A percentile compares a stretch with the other conserved stretches of the same genome.
Evolutionary conservation across 2,329 filamentous ascomycete genomes (phyloP).

Genomic region (Canariomyces notabilis): DNA sequence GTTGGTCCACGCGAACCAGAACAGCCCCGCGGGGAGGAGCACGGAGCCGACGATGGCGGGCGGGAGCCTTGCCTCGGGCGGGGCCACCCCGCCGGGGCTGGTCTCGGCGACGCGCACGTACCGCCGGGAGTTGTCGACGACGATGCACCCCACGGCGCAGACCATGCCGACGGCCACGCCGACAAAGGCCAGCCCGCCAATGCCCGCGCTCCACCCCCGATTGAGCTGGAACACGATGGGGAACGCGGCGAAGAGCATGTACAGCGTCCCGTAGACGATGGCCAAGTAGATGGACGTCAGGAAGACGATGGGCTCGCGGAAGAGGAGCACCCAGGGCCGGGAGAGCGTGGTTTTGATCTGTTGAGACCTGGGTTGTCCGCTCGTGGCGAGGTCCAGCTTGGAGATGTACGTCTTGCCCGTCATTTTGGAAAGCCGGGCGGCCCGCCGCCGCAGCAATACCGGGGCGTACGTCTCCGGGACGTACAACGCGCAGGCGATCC

Average conservation of each 20-base stretch:
- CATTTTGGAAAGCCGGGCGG: constrained; percentile 43
- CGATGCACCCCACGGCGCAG: constrained; percentile 49
- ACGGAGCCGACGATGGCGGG: constrained; percentile 58
- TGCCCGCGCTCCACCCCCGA: constrained; percentile 54
- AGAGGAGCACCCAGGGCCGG: constrained; percentile 64
- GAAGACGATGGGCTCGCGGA: constrained; percentile 65
- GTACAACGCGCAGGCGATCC: constrained; percentile 46
- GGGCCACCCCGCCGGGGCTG: constrained; percentile 50
- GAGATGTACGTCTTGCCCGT: constrained; percentile 55
- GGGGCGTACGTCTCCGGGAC: constrained; percentile 60
- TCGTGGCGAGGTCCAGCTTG: constrained; percentile 39
- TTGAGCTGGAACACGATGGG: constrained; percentile 60
- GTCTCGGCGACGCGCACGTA: constrained; percentile 43
- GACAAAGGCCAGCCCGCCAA: constrained; percentile 61
- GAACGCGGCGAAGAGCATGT: constrained; percentile 57
- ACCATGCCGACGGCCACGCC: constrained; percentile 65
- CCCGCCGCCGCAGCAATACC: constrained; percentile 50
- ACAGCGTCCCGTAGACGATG: constrained; percentile 53
- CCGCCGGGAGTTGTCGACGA: constrained; percentile 51
- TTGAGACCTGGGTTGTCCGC: constrained; percentile 26
- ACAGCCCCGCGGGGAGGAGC: constrained; percentile 58
- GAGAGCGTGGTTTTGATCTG: constrained; percentile 55
- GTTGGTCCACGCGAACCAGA: constrained; percentile 67
- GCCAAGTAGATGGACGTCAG: constrained; percentile 63
- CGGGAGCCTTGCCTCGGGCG: constrained; percentile 62